These are phyloP conservation scores for Lomentospora prolificans DNA, from an alignment of 2,329 filamentous ascomycete genomes.

Conservation along the genomic window DNA sequence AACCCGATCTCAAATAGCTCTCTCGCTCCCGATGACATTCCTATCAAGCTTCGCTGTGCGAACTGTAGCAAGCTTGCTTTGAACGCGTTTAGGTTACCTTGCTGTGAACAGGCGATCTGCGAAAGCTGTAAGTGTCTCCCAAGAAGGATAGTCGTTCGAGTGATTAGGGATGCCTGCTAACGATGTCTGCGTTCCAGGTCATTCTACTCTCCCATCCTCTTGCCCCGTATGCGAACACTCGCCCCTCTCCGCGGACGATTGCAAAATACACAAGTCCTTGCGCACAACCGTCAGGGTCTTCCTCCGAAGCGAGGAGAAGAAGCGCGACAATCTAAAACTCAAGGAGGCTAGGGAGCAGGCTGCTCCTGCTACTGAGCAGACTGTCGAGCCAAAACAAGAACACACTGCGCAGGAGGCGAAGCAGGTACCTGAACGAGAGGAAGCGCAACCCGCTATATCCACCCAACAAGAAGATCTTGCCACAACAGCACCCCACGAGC, in stretches of 20 bases:
- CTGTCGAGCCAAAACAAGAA: too few species aligned
- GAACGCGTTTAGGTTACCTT: constrained; percentile 84
- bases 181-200: constrained; percentile 41
- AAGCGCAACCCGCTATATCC: too few species aligned
- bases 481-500: too few species aligned
- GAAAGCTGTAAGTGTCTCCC: constrained; percentile 59
- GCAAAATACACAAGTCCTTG: constrained; percentile 81
- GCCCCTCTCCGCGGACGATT: constrained; percentile 76
- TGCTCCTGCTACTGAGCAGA: constrained; percentile 28
- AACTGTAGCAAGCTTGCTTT: constrained; percentile 85
- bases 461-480: too few species aligned
- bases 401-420: too few species aligned
- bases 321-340: constrained; percentile 56
- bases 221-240: constrained; percentile 92
- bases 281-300: constrained; percentile 89
- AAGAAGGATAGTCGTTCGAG: neutral
- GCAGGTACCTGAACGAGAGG: too few species aligned
- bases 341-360: constrained; percentile 29
- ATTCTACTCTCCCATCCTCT: constrained; percentile 62
- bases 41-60: constrained; percentile 91
- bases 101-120: constrained; percentile 93
- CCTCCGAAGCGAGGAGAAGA: constrained; percentile 83
- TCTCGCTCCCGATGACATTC: constrained; percentile 72
- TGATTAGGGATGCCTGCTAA: neutral
- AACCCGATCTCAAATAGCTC: constrained; percentile 41